Conservation (phyloP, 106 monocot genomes). For the Iris macrosiphon region DNA sequence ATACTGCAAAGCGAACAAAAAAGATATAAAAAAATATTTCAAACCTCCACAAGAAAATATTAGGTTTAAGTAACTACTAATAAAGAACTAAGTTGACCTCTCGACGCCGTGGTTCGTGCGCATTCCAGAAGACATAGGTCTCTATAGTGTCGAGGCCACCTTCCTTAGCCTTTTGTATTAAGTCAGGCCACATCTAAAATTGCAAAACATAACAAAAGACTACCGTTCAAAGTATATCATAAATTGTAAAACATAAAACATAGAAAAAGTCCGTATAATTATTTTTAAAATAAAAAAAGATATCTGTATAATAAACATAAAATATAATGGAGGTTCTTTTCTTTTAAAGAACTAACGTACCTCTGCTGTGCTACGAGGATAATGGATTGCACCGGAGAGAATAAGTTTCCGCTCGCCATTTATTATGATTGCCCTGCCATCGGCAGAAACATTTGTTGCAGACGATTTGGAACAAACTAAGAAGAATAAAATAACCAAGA, state of each 20-base stretch:
- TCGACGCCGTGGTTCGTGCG: constrained; percentile 17
- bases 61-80: not conserved
- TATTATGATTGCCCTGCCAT: not conserved
- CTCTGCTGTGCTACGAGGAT: not conserved
- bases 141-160: constrained; percentile 37
- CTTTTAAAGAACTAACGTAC: not conserved
- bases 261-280: not conserved
- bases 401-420: not conserved
- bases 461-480: too few species aligned
- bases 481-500: too few species aligned
- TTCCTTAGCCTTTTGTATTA: constrained; percentile 30
- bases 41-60: not conserved
- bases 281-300: too few species aligned
- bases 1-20: constrained; percentile 18
- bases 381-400: constrained; percentile 2
- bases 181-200: constrained; percentile 37
- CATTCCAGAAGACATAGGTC: constrained; percentile 50
- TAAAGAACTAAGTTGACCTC: constrained; percentile 2
- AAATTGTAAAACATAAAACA: not conserved
- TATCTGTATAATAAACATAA: not conserved
- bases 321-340: too few species aligned
- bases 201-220: not conserved
- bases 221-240: not conserved
- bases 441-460: not conserved
- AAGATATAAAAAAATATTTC: not conserved